Evolutionary conservation across 495 filamentous ascomycete species (phyloP), one percentile per base, ranked within the genome.

Genomic region (Friedmanniomyces simplex): DNA sequence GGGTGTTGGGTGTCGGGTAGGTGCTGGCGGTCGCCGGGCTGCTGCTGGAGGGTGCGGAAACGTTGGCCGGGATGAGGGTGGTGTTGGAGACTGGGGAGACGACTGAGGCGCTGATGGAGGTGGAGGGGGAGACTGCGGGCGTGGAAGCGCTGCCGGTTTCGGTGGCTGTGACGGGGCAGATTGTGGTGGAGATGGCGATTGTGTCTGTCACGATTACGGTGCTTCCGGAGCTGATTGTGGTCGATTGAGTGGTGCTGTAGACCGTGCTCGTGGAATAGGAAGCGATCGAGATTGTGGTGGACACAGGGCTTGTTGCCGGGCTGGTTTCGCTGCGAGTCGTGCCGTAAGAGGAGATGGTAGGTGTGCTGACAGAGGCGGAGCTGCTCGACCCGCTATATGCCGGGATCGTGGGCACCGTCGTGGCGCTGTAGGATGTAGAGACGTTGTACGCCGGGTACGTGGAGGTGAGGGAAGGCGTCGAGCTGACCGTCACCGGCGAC

Each of bases 1-100:
- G 90, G 78, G 83, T 89, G 20, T 68, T 61, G 1, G 71, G 58
- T 0, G 66, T 59, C 21, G 65, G 53, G 50, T 65, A 63, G 8
- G 45, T 28, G 61, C 57, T 24, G 11, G 56, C 56, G 10, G 69
- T 51, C 22, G 62, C 42, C 26, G 72, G 62, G 21, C 56, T 53
- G 21, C 56, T 53, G 37, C 66, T 59, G 54, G 66, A 45, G 57
- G 59, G 41, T 21, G 60, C 42, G 2, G 52, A 26, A 61, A 54
- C 21, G 66, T 56, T 24, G 61, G 57, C 59, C 58, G 51, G 64
- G 51, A 24, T 63, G 30, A 43, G 1, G 6, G 25, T 34, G 49
- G 25, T 55, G 55, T 26, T 57, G 21, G 30, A 22, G 45, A 50
- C 53, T 32, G 53, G 41, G 3, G 53, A 46, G 6, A 56, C 53